Base-by-base conservation (phyloP, 2,329 filamentous ascomycete species). In the Colletotrichum tropicicola region DNA sequence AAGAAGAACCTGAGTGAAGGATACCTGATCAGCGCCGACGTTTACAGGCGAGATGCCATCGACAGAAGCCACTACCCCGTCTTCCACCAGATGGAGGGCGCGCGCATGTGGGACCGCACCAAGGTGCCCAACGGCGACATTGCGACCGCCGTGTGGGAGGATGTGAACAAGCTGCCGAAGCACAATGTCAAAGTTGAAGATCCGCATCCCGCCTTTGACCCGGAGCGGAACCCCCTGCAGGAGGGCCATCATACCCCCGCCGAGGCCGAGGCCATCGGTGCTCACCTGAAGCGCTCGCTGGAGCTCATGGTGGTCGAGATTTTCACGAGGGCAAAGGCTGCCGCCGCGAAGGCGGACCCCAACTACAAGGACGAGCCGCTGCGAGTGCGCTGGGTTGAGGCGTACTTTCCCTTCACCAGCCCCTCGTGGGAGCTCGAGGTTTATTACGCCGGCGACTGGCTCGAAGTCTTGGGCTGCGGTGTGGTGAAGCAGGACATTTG, bases 31-130 rank as follows among this genome's bases (percentile, higher is more conserved):
- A 92, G 91, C 64, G 96, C 95, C 23, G 96, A 99, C 76, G 96
- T 99, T 17, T 99, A 98, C 78, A 89, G 96, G 44, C 87, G 96
- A 69, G 96, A 99, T 86, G 94, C 95, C 60, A 91, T 99, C 73
- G 96, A 99, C 79, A 89, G 92, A 60, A 96, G 91, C 71, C 96
- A 99, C 79, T 98, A 98, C 79, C 96, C 96, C 0, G 89, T 97
- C 63, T 99, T 99, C 78, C 96, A 99, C 79, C 96, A 99, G 80
- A 98, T 98, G 94, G 96, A 99, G 77, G 95, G 94, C 12, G 95
- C 95, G 8, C 86, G 91, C 70, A 91, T 94, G 57, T 99, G 96
- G 95, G 91, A 96, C 74, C 87, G 93, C 9, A 83, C 75, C 27
- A 85, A 81, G 75, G 87, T 86, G 45, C 83, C 81, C 58, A 82